Percentiles rank a stretch among this genome's conserved stretches.
Conservation (phyloP, 192 early-diverging fungal species). For the Coemansia sp. region DNA sequence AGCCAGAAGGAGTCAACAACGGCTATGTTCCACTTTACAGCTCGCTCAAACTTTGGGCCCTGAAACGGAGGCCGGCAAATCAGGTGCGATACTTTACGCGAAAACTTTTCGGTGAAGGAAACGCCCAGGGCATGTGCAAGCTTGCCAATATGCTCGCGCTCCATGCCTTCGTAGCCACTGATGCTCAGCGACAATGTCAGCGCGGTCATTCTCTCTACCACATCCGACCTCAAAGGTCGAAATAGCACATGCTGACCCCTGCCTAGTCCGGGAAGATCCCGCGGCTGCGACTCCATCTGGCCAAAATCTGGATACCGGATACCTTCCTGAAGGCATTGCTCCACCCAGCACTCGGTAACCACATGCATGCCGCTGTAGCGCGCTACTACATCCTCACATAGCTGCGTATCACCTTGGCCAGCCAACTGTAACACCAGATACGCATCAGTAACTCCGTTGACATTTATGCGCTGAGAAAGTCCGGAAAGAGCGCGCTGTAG, state of each 20-base stretch:
- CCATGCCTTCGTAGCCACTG: slow-evolving; percentile 60
- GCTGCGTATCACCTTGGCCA: slow-evolving; percentile 12
- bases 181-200: slow-evolving; percentile 44
- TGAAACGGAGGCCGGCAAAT: slow-evolving; percentile 60
- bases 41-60: slow-evolving; percentile 75
- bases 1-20: slow-evolving; percentile 64
- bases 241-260: slow-evolving; percentile 49
- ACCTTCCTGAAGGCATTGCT: slow-evolving; percentile 55
- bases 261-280: slow-evolving; percentile 17
- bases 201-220: background rate
- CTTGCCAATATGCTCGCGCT: slow-evolving; percentile 57
- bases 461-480: slow-evolving; percentile 2
- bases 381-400: slow-evolving; percentile 14
- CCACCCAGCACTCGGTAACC: slow-evolving; percentile 64
- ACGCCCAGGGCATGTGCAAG: slow-evolving; percentile 51
- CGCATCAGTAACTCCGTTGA: background rate
- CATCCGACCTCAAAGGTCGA: slow-evolving; percentile 14
- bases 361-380: slow-evolving; percentile 20
- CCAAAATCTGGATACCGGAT: slow-evolving; percentile 34
- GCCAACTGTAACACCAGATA: slow-evolving; percentile 36
- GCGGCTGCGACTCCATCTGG: slow-evolving; percentile 8
- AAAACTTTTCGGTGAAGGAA: slow-evolving; percentile 56
- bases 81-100: slow-evolving; percentile 65
- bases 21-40: slow-evolving; percentile 67
- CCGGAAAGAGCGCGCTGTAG: slow-evolving; percentile 3